These are phyloP conservation scores for Dicorynia guianensis DNA, from an alignment of 306 rosid genomes.

Conservation along the genomic window DNA sequence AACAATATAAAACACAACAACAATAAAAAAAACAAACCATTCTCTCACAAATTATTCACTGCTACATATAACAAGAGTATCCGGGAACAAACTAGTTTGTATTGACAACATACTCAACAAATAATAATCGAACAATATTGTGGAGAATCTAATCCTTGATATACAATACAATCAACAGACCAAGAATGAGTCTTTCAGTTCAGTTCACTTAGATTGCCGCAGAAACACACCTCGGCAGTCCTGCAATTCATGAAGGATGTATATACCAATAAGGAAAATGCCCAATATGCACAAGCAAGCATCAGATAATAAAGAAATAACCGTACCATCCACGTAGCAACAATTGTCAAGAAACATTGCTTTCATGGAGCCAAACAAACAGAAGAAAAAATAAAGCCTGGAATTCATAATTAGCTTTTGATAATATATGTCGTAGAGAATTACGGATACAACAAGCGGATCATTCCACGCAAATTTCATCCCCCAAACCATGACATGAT, in stretches of 20 bases:
- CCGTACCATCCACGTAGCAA: conserved; percentile 1
- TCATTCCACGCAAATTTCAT: background rate
- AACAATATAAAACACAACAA: conserved; percentile 45
- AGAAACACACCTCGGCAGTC: conserved; percentile 35
- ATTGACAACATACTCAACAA: conserved; percentile 32
- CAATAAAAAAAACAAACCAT: conserved; percentile 38
- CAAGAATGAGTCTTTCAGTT: background rate
- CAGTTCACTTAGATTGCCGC: conserved; percentile 21
- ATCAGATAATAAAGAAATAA: background rate
- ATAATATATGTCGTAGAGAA: background rate
- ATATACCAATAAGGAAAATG: conserved; percentile 35
- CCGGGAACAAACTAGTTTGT: conserved; percentile 1
- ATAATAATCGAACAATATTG: background rate
- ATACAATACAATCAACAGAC: conserved; percentile 40
- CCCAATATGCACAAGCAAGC: background rate
- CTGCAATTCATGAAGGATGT: conserved; percentile 36
- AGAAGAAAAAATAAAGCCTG: background rate
- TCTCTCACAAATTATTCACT: conserved; percentile 36
- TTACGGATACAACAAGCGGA: background rate
- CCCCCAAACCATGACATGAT: background rate
- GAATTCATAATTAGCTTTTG: conserved; percentile 15
- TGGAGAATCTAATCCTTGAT: background rate
- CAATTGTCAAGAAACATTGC: conserved; percentile 30
- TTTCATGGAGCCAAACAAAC: conserved; percentile 16
- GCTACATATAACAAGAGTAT: conserved; percentile 20